Conservation (phyloP, 495 filamentous ascomycete species). For the Neurospora sp. region DNA sequence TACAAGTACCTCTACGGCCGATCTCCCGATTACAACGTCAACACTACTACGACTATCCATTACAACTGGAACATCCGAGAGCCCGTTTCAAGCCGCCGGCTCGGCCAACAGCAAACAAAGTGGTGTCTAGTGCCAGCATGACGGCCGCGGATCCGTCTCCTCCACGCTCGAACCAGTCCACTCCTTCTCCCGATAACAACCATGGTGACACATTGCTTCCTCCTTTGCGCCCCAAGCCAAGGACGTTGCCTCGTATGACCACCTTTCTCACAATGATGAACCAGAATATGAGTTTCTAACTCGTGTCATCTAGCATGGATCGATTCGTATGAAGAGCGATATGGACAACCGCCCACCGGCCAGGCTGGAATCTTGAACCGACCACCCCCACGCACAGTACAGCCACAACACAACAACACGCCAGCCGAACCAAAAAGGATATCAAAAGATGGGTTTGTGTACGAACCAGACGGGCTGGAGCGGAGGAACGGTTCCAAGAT, state of each 20-base stretch:
- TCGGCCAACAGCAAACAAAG: background rate
- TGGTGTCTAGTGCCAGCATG: constrained; percentile 11
- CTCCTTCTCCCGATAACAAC: background rate
- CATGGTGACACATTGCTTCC: background rate
- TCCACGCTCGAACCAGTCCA: constrained; percentile 17
- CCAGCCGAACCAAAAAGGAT: constrained; percentile 38
- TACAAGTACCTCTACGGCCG: background rate
- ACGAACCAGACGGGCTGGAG: constrained; percentile 26
- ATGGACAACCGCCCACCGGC: constrained; percentile 26
- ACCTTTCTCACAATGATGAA: background rate
- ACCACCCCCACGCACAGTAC: constrained; percentile 40
- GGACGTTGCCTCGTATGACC: constrained; percentile 33
- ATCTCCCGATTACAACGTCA: background rate
- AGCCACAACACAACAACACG: constrained; percentile 52
- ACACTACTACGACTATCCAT: background rate
- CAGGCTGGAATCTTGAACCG: constrained; percentile 15
- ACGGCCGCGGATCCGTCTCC: constrained; percentile 11
- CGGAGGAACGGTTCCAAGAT: constrained; percentile 11
- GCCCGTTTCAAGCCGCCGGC: background rate
- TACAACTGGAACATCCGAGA: background rate
- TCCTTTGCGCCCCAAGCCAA: constrained; percentile 4
- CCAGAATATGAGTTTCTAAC: constrained; percentile 8
- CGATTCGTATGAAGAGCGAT: constrained; percentile 36
- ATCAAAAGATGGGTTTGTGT: constrained; percentile 45
- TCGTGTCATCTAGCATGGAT: constrained; percentile 38